Conservation (phyloP, 345 rosid genomes). For the Bruguiera gymnorhiza region DNA sequence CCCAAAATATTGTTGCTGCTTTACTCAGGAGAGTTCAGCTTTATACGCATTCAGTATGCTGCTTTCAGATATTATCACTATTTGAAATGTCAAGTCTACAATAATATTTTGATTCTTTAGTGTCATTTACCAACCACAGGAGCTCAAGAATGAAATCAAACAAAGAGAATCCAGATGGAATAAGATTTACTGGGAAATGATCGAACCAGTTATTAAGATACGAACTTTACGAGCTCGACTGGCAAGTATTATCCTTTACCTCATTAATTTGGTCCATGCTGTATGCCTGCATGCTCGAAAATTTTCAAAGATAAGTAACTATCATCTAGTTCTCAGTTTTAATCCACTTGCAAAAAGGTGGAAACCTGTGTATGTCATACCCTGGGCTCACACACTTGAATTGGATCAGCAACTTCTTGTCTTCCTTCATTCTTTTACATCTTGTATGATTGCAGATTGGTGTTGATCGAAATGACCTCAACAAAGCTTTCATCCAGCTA, state of each 20-base stretch:
- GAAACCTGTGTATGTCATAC: background rate
- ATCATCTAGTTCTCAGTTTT: background rate
- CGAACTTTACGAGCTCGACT: slow-evolving; percentile 88
- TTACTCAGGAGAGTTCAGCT: background rate
- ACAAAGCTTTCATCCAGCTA: slow-evolving; percentile 73
- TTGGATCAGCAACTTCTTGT: slow-evolving; percentile 1
- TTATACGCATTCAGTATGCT: background rate
- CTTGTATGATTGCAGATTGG: slow-evolving; percentile 54
- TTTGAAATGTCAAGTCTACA: background rate
- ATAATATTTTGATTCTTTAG: slow-evolving; percentile 5
- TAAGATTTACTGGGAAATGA: slow-evolving; percentile 76
- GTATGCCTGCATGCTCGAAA: background rate
- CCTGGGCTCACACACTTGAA: background rate
- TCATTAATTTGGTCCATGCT: background rate
- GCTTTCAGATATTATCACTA: background rate
- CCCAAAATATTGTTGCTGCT: too few species aligned
- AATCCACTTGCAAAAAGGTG: background rate
- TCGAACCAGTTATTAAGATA: slow-evolving; percentile 78
- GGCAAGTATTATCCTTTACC: slow-evolving; percentile 44
- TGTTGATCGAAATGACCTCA: slow-evolving; percentile 64
- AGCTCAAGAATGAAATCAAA: slow-evolving; percentile 82
- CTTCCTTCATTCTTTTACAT: background rate
- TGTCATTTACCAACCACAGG: slow-evolving; percentile 35
- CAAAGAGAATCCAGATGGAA: slow-evolving; percentile 75
- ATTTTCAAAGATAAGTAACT: background rate